These are phyloP conservation scores for Urostyla sp. DNA, from an alignment of 73 alveolate genomes.

Conservation along the genomic window DNA sequence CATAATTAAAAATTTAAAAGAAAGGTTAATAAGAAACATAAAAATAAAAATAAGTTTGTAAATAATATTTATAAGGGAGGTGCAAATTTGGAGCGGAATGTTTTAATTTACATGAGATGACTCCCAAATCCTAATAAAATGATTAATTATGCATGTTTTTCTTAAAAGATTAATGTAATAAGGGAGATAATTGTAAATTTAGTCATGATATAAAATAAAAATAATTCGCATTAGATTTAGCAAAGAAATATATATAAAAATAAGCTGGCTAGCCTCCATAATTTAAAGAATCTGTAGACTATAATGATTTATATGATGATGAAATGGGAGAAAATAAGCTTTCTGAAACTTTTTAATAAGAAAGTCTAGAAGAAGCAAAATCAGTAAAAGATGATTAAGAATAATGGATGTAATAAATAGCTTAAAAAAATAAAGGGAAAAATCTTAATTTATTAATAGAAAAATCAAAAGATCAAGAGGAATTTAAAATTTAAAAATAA, in stretches of 20 bases:
- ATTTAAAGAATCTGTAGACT: neutral
- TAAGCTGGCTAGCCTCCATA: neutral
- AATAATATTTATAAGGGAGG: neutral
- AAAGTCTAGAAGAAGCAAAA: neutral
- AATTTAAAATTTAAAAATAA: neutral
- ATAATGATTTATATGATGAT: slow-evolving; percentile 17
- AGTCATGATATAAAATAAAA: slow-evolving; percentile 8
- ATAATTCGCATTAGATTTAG: neutral
- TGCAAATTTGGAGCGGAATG: slow-evolving; percentile 33
- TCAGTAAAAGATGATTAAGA: neutral
- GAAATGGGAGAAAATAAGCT: neutral
- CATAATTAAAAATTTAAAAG: neutral
- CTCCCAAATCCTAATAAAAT: neutral
- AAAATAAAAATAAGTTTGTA: neutral
- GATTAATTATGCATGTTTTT: neutral
- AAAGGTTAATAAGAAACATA: neutral
- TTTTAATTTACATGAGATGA: neutral
- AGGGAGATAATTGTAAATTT: slow-evolving; percentile 22
- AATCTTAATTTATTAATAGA: neutral
- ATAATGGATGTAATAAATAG: neutral
- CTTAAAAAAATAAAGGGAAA: slow-evolving; percentile 15
- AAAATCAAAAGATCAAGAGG: neutral
- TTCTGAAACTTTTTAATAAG: neutral
- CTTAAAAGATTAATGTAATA: neutral
- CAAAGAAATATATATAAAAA: neutral